These are phyloP conservation scores for Solanum appendiculatum DNA, from an alignment of 257 asterid genomes.

Conservation along the genomic window DNA sequence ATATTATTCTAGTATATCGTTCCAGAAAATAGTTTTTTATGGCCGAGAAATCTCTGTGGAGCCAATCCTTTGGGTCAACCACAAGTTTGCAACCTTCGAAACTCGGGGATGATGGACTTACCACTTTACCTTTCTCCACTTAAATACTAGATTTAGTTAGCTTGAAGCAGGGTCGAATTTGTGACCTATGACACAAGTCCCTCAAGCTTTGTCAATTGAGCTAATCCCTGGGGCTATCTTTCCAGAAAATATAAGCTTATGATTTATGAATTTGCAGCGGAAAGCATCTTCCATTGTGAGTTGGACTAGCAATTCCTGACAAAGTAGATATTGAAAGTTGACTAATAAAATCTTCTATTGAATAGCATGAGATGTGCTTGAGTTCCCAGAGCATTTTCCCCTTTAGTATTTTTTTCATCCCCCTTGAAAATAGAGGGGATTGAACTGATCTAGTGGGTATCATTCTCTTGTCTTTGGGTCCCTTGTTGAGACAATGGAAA, in stretches of 20 bases:
- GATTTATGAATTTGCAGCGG: not conserved
- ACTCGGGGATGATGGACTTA: not conserved
- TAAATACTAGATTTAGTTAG: not conserved
- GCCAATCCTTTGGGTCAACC: not conserved
- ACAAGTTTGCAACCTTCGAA: not conserved
- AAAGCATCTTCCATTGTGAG: not conserved
- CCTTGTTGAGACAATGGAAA: not conserved
- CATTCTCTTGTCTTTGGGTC: not conserved
- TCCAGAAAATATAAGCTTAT: not conserved
- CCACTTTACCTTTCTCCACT: not conserved
- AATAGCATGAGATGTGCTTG: not conserved
- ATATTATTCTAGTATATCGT: not conserved
- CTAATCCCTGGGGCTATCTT: not conserved
- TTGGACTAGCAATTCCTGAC: not conserved
- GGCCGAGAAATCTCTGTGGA: not conserved
- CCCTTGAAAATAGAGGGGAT: not conserved
- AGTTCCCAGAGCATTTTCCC: not conserved
- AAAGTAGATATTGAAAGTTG: not conserved
- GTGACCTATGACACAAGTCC: not conserved
- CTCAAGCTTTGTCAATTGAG: not conserved
- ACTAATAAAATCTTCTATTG: not conserved
- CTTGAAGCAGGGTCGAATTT: not conserved
- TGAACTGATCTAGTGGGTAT: not conserved
- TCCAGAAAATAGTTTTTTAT: not conserved
- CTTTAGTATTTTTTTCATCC: not conserved